Evolutionary conservation across 1,139 yeast genomes (phyloP).

Genomic region (Geotrichum klebahnii): DNA sequence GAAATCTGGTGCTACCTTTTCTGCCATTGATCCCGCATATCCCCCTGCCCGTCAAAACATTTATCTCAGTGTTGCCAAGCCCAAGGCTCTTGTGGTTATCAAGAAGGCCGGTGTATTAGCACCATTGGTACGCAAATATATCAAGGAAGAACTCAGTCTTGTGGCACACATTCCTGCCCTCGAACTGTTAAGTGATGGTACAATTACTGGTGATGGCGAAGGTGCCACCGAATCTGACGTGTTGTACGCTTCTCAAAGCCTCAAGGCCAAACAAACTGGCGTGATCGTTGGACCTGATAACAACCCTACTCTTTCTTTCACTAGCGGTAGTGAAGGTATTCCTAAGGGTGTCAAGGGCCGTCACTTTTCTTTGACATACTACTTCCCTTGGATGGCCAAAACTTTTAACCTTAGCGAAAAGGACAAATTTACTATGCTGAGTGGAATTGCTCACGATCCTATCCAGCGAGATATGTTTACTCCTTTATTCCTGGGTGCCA

Average conservation of each 20-base stretch:
- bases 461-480: conserved; percentile 99
- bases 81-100: conserved; percentile 82
- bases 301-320: conserved; percentile 91
- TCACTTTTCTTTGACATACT: conserved; percentile 92
- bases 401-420: conserved; percentile 70
- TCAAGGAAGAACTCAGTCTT: conserved; percentile 64
- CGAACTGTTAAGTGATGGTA: conserved; percentile 73
- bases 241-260: conserved; percentile 47
- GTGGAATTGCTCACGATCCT: conserved; percentile 99
- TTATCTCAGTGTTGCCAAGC: conserved; percentile 88
- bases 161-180: conserved; percentile 71
- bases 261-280: conserved; percentile 62
- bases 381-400: conserved; percentile 97
- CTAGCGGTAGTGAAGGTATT: conserved; percentile 97
- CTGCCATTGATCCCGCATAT: conserved; percentile 97
- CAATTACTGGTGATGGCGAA: conserved; percentile 55
- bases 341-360: conserved; percentile 99
- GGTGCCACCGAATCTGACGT: conserved; percentile 45
- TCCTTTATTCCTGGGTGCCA: conserved; percentile 93
- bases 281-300: conserved; percentile 97
- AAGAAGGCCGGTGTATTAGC: conserved; percentile 85
- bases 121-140: conserved; percentile 70
- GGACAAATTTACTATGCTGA: conserved; percentile 92
- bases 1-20: conserved; percentile 97
- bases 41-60: conserved; percentile 97